phyloP scores from a whole-genome alignment of 148 eudicot genomes.

The Vaccinium macrocarpon region DNA sequence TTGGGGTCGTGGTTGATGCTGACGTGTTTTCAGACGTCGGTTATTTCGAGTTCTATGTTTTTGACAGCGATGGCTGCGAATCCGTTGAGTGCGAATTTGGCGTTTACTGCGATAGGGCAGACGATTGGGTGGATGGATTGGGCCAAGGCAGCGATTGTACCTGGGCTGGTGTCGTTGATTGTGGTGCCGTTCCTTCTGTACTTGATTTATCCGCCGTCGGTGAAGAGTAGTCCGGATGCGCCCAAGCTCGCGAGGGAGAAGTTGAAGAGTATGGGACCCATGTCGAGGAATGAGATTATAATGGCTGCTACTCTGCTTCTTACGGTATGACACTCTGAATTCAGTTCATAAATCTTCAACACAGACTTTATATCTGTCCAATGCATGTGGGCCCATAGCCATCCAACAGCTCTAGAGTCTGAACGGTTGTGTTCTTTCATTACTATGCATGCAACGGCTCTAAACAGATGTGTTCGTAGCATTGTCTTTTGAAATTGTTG shows the following conservation, averaged over 20 bases:
- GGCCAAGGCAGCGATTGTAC: constrained; percentile 97
- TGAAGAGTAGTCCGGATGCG: constrained; percentile 96
- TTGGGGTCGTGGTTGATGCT: constrained; percentile 90
- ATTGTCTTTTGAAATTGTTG: no score
- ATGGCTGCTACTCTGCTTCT: constrained; percentile 84
- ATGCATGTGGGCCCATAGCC: no score
- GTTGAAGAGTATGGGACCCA: constrained; percentile 85
- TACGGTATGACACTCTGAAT: constrained; percentile 45
- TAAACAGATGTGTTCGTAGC: no score
- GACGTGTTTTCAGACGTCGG: constrained; percentile 90
- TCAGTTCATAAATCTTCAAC: neutral
- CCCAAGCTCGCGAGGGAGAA: constrained; percentile 79
- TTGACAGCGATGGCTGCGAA: constrained; percentile 96
- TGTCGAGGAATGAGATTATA: constrained; percentile 79
- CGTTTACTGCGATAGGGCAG: constrained; percentile 53
- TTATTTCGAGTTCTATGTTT: constrained; percentile 83
- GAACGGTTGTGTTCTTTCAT: no score
- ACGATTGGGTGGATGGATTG: constrained; percentile 97
- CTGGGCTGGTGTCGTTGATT: constrained; percentile 82
- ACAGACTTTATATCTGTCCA: no score
- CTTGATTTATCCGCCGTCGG: constrained; percentile 72
- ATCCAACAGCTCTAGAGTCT: no score
- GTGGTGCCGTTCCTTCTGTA: constrained; percentile 82
- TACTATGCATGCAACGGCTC: no score
- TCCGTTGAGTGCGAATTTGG: constrained; percentile 79